These are phyloP conservation scores for Hypoxylon crocopeplum DNA, from an alignment of 495 filamentous ascomycete species.

Conservation along the genomic window DNA sequence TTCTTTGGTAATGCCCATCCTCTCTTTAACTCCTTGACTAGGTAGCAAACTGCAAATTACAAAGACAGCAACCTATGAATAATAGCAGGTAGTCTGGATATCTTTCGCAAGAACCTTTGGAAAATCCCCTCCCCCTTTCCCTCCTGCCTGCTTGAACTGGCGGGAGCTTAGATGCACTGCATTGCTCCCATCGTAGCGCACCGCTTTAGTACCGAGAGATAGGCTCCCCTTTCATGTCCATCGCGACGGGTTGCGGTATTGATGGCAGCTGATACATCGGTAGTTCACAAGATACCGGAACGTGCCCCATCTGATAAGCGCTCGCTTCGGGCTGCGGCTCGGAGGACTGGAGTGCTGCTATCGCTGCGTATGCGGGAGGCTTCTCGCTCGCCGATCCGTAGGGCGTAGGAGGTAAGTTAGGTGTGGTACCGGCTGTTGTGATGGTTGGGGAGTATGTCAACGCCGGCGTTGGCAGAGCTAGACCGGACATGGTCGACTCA, in stretches of 20 bases:
- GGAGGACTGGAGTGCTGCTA: slow-evolving; percentile 20
- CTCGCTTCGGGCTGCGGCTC: slow-evolving; percentile 32
- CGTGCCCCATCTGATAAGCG: slow-evolving; percentile 33
- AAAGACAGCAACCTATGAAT: no score
- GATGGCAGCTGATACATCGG: slow-evolving; percentile 17
- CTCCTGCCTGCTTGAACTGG: no score
- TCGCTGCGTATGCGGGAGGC: slow-evolving; percentile 22
- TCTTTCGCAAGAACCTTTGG: background rate
- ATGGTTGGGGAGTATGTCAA: slow-evolving; percentile 25
- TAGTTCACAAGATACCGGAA: slow-evolving; percentile 11
- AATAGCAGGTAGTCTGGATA: no score
- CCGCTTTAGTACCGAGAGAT: slow-evolving; percentile 20
- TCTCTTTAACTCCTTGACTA: no score
- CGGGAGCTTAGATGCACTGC: no score
- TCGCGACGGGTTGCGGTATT: background rate
- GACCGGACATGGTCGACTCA: slow-evolving; percentile 27
- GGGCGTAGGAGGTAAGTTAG: slow-evolving; percentile 9
- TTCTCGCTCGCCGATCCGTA: slow-evolving; percentile 9
- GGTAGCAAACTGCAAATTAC: no score
- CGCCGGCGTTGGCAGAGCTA: slow-evolving; percentile 28
- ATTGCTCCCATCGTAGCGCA: background rate
- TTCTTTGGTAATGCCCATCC: no score
- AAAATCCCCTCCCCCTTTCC: background rate
- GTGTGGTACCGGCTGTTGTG: background rate
- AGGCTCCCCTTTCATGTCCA: slow-evolving; percentile 23